Conservation (phyloP, 2,329 filamentous ascomycete species). For the Zasmidium angulare region DNA sequence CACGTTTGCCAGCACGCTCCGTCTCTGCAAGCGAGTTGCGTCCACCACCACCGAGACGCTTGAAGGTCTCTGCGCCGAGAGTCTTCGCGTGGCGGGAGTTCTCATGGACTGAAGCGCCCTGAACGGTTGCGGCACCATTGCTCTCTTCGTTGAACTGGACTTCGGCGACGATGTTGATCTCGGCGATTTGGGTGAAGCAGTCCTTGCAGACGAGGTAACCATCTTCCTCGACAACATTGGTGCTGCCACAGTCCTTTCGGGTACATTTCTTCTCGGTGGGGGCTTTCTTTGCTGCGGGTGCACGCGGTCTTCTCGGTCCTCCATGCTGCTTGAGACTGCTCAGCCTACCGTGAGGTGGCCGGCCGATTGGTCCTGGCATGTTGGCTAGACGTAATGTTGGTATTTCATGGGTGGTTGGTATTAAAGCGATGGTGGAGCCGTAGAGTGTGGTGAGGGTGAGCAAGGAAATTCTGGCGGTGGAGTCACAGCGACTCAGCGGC, state of each 20-base stretch:
- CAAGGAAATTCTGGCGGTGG: neutral
- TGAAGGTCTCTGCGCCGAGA: constrained; percentile 49
- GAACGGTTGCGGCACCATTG: constrained; percentile 81
- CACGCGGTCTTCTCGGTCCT: constrained; percentile 41
- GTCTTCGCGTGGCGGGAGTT: constrained; percentile 77
- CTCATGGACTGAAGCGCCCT: constrained; percentile 83
- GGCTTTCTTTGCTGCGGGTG: neutral
- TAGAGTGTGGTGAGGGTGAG: neutral
- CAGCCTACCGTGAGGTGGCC: neutral
- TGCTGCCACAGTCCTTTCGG: constrained; percentile 21
- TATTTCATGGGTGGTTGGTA: neutral
- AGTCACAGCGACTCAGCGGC: neutral
- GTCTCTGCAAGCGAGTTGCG: constrained; percentile 60
- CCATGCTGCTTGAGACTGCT: neutral
- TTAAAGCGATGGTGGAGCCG: neutral
- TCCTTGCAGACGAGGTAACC: constrained; percentile 66
- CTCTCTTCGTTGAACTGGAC: constrained; percentile 87
- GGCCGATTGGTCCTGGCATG: neutral
- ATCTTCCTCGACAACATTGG: constrained; percentile 32
- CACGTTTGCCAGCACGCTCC: constrained; percentile 42
- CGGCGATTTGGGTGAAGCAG: constrained; percentile 81
- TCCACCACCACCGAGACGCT: constrained; percentile 45
- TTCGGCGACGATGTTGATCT: constrained; percentile 88
- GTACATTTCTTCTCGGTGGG: constrained; percentile 15
- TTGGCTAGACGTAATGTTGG: neutral